phyloP scores from a whole-genome alignment of 495 filamentous ascomycete species.

The Aspergillus mulundensis region DNA sequence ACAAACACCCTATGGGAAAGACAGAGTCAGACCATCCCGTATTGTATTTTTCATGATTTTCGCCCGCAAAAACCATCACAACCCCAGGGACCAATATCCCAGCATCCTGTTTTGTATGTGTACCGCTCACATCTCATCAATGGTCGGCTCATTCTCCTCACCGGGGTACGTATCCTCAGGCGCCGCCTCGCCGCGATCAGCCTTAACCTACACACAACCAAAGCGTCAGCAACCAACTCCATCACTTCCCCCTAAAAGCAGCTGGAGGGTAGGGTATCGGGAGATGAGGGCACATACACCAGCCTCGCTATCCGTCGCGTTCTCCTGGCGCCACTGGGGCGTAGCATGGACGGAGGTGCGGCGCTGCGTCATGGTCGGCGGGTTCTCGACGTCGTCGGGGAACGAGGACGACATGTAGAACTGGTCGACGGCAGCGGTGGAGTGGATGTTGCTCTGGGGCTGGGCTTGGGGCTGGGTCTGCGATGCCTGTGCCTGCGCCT shows the following conservation, averaged over 20 bases:
- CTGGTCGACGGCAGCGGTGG: conserved; percentile 16
- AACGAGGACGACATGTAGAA: conserved; percentile 19
- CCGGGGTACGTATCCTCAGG: conserved; percentile 10
- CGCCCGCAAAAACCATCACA: too few relatives aligned
- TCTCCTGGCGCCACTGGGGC: conserved; percentile 15
- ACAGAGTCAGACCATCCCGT: too few relatives aligned
- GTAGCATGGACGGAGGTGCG: neutral
- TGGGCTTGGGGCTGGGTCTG: neutral
- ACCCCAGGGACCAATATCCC: too few relatives aligned
- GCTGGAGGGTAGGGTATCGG: too few relatives aligned
- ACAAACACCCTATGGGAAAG: too few relatives aligned
- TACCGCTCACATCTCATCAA: conserved; percentile 21
- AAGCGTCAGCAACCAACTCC: too few relatives aligned
- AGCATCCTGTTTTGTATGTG: too few relatives aligned
- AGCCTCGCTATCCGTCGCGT: conserved; percentile 23
- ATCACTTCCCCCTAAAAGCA: too few relatives aligned
- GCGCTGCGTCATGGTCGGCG: conserved; percentile 12
- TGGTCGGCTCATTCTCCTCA: conserved; percentile 18
- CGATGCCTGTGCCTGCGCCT: too few relatives aligned
- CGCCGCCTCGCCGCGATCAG: conserved; percentile 18
- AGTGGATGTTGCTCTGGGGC: neutral
- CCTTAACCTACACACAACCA: conserved; percentile 18
- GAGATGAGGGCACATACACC: conserved; percentile 14
- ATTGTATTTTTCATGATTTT: too few relatives aligned
- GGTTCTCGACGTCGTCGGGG: conserved; percentile 20